Conservation (phyloP, 2,329 filamentous ascomycete species). For the Ascochyta viciae-villosae region DNA sequence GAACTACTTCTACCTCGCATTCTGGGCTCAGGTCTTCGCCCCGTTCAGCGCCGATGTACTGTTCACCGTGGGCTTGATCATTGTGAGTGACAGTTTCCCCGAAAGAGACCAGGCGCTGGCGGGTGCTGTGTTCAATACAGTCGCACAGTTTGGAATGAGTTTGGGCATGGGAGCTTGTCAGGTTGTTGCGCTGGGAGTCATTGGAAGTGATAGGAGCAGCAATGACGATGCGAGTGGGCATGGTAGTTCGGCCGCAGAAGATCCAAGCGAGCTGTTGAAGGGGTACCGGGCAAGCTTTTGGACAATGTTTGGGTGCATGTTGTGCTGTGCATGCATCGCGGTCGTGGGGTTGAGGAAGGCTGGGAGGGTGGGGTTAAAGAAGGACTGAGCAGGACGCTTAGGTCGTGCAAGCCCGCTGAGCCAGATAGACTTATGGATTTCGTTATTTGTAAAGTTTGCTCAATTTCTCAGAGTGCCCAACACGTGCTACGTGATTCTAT, state of each 20-base stretch:
- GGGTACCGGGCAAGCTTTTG: conserved; percentile 36
- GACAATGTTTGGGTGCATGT: conserved; percentile 37
- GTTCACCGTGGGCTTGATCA: conserved; percentile 63
- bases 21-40: conserved; percentile 52
- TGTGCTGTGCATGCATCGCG: conserved; percentile 31
- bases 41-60: conserved; percentile 58
- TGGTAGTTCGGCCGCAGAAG: conserved; percentile 3
- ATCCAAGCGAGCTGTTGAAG: conserved; percentile 20
- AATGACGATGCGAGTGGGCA: conserved; percentile 9
- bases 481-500: no score
- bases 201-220: conserved; percentile 11
- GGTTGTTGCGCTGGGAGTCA: conserved; percentile 35
- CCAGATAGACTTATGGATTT: not conserved
- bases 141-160: conserved; percentile 62
- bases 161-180: conserved; percentile 35
- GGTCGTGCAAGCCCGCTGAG: not conserved
- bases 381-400: conserved; percentile 18
- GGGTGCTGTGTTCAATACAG: conserved; percentile 68
- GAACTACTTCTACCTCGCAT: conserved; percentile 60
- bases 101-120: conserved; percentile 65
- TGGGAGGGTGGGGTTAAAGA: conserved; percentile 38
- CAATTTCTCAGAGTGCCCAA: not conserved
- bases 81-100: conserved; percentile 63
- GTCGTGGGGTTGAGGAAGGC: conserved; percentile 33
- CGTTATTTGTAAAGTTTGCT: not conserved